Conservation (phyloP, 305 asterid species). For the Andrographis paniculata region DNA sequence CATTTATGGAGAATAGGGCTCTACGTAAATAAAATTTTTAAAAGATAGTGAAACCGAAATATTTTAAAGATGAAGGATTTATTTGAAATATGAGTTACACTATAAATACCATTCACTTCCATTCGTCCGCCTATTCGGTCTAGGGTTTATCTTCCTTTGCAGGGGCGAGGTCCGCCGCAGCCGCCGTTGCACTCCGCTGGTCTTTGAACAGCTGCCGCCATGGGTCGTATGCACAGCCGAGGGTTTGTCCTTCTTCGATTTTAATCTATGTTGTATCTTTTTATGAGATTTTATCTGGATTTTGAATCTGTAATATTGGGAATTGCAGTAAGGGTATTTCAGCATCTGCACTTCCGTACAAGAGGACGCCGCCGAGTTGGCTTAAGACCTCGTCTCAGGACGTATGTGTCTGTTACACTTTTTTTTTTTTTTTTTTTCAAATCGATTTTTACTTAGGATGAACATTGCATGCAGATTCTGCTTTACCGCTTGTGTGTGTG, state of each 20-base stretch:
- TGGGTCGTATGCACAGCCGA: slow-evolving; percentile 98
- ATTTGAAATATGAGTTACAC: slow-evolving; percentile 14
- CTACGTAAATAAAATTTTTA: too few species aligned
- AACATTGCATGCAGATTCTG: not conserved
- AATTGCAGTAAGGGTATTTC: slow-evolving; percentile 54
- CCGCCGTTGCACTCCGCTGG: slow-evolving; percentile 21
- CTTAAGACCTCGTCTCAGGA: slow-evolving; percentile 43
- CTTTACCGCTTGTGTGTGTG: too few species aligned
- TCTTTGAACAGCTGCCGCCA: slow-evolving; percentile 30
- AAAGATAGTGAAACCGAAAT: not conserved
- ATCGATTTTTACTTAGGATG: not conserved
- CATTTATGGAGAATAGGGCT: not conserved
- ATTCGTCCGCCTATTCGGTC: slow-evolving; percentile 1
- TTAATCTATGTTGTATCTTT: not conserved
- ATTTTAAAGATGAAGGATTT: slow-evolving; percentile 16
- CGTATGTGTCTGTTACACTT: slow-evolving; percentile 25
- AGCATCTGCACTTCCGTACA: slow-evolving; percentile 58
- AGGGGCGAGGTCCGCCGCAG: slow-evolving; percentile 15
- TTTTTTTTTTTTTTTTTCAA: not conserved
- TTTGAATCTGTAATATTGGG: slow-evolving; percentile 6
- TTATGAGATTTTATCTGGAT: slow-evolving; percentile 4
- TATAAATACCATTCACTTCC: slow-evolving; percentile 6
- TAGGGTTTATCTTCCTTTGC: slow-evolving; percentile 24
- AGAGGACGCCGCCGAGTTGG: slow-evolving; percentile 62
- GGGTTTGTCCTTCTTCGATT: slow-evolving; percentile 42